Conservation (phyloP, 345 rosid genomes). For the Erysimum cheiranthoides region DNA sequence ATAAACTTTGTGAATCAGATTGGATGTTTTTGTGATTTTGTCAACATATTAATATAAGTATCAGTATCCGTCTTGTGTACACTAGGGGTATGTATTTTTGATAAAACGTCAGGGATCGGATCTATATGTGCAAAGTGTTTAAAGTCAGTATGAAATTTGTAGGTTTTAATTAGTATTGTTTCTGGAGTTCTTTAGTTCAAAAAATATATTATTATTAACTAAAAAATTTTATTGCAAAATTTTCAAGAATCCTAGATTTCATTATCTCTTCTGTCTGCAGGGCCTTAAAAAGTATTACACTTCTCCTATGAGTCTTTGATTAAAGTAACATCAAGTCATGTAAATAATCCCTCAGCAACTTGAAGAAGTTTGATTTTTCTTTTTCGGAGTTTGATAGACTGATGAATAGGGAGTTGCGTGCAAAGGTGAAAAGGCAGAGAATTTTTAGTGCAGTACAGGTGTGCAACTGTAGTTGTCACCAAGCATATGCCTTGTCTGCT, state of each 20-base stretch:
- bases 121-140: neutral
- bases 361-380: slow-evolving; percentile 21
- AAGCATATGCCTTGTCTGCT: slow-evolving; percentile 49
- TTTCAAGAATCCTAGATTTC: neutral
- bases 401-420: slow-evolving; percentile 46
- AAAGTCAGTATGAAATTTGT: neutral
- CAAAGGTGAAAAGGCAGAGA: slow-evolving; percentile 37
- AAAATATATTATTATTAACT: neutral
- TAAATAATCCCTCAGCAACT: slow-evolving; percentile 34
- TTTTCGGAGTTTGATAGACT: slow-evolving; percentile 31
- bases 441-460: slow-evolving; percentile 38
- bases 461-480: slow-evolving; percentile 44
- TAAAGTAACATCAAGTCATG: slow-evolving; percentile 33
- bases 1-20: neutral
- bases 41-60: neutral
- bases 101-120: no score
- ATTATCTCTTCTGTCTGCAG: slow-evolving; percentile 11
- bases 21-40: slow-evolving; percentile 3
- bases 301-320: neutral
- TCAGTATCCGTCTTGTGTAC: no score
- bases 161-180: neutral
- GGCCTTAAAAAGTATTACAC: slow-evolving; percentile 25
- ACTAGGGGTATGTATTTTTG: no score
- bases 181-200: neutral
- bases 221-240: neutral